Evolutionary conservation across 306 rosid species (phyloP).

Genomic region (Trichosanthes truncata): DNA sequence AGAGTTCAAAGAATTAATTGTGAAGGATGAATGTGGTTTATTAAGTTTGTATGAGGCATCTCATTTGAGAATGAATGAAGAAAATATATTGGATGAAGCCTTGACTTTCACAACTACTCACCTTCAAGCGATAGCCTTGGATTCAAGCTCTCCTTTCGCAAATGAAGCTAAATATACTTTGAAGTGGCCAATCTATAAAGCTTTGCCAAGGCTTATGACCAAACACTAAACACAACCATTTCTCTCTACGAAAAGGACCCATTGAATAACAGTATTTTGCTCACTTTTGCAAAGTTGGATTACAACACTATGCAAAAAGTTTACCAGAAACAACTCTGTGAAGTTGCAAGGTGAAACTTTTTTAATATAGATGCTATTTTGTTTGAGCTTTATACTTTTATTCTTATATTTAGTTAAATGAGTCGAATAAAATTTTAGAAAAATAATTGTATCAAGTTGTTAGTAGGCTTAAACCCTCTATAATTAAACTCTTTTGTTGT

Average conservation of each 20-base stretch:
- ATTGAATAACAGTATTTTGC: neutral
- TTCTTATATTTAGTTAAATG: no score
- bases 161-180: constrained; percentile 6
- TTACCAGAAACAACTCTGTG: constrained; percentile 4
- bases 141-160: neutral
- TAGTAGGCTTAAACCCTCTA: no score
- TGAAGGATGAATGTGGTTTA: constrained; percentile 3
- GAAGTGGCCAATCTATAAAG: constrained; percentile 6
- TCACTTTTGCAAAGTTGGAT: constrained; percentile 19
- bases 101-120: constrained; percentile 6
- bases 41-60: constrained; percentile 19
- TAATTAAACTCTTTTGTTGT: no score
- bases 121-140: neutral
- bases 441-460: no score
- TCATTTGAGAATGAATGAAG: constrained; percentile 2
- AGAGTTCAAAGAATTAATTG: neutral
- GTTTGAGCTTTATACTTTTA: no score
- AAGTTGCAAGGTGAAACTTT: neutral
- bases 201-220: constrained; percentile 1
- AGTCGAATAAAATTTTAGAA: no score
- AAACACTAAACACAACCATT: constrained; percentile 1
- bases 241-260: constrained; percentile 5
- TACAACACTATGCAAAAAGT: constrained; percentile 13
- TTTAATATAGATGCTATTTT: neutral
- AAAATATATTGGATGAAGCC: constrained; percentile 6